Percentiles rank a stretch among this genome's conserved stretches.
phyloP scores from a whole-genome alignment of 2,329 filamentous ascomycete genomes.

The Fusarium chlamydosporum region DNA sequence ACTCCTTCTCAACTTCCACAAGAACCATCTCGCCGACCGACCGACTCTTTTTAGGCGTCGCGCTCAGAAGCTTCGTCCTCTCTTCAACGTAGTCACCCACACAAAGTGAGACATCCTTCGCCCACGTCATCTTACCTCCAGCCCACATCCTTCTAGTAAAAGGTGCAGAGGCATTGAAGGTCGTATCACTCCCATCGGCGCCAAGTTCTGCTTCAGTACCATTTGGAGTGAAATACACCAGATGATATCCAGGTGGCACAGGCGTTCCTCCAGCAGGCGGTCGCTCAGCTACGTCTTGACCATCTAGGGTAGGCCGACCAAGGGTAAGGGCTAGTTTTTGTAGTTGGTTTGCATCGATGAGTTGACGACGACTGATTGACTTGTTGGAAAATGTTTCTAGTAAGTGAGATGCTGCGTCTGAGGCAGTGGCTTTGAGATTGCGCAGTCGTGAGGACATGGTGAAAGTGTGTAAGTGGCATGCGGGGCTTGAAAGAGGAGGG shows the following conservation, averaged over 20 bases:
- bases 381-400: slow-evolving; percentile 51
- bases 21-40: slow-evolving; percentile 74
- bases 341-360: slow-evolving; percentile 73
- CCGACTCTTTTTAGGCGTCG: slow-evolving; percentile 67
- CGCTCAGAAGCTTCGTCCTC: slow-evolving; percentile 67
- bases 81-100: slow-evolving; percentile 71
- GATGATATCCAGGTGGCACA: slow-evolving; percentile 71
- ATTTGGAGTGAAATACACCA: slow-evolving; percentile 73
- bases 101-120: slow-evolving; percentile 53
- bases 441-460: slow-evolving; percentile 30
- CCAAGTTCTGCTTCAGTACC: slow-evolving; percentile 69
- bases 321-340: slow-evolving; percentile 73
- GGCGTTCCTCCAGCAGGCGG: slow-evolving; percentile 62
- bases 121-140: slow-evolving; percentile 71
- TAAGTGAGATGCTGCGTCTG: slow-evolving; percentile 54
- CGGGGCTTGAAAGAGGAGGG: slow-evolving; percentile 20
- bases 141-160: slow-evolving; percentile 79
- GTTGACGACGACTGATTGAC: slow-evolving; percentile 58
- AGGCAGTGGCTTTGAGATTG: slow-evolving; percentile 44
- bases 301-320: slow-evolving; percentile 61
- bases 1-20: slow-evolving; percentile 74
- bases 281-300: slow-evolving; percentile 56
- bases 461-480: slow-evolving; percentile 21
- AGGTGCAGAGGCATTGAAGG: slow-evolving; percentile 70
- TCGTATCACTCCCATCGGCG: slow-evolving; percentile 71